Base-by-base conservation (phyloP, 2,329 filamentous ascomycete genomes). In the Xylaria arbuscula region DNA sequence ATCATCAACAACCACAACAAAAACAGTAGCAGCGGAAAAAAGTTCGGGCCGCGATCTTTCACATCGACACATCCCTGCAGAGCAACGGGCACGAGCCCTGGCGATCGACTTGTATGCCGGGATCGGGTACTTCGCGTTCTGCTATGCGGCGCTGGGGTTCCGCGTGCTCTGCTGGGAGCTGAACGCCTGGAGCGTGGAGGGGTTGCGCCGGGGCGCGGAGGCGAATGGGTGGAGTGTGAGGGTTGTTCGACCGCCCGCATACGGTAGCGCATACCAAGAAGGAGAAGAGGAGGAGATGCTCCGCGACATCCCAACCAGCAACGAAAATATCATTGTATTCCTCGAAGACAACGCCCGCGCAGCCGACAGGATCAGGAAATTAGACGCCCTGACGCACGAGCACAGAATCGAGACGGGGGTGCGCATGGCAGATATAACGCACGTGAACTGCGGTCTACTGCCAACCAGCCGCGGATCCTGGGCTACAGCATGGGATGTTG, bases 71-170 rank as follows among this genome's bases (percentile, higher is more conserved):
- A 62, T 72, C 5, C 66, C 67, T 24, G 51, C 62, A 13, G 45
- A 64, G 8, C 36, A 76, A 34, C 53, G 64, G 7, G 13, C 10
- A 2, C 47, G 65, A 1, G 78, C 77, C 3, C 89, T 85, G 78
- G 88, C 90, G 0, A 87, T 97, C 0, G 95, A 98, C 79, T 82
- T 98, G 68, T 98, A 97, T 81, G 93, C 92, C 0, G 95, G 95
- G 0, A 97, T 98, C 72, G 95, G 95, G 5, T 98, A 98, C 80
- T 98, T 98, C 80, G 88, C 92, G 3, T 97, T 98, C 76, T 92
- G 89, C 38, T 98, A 97, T 80, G 86, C 90, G 7, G 85, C 83
- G 67, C 87, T 91, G 19, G 93, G 93, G 0, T 82, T 94, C 75
- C 82, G 87, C 57, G 91, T 98, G 1, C 83, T 96, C 50, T 93